These are phyloP conservation scores for Zelopaecilomyces penicillatus DNA, from an alignment of 2,329 filamentous ascomycete genomes.

Conservation along the genomic window DNA sequence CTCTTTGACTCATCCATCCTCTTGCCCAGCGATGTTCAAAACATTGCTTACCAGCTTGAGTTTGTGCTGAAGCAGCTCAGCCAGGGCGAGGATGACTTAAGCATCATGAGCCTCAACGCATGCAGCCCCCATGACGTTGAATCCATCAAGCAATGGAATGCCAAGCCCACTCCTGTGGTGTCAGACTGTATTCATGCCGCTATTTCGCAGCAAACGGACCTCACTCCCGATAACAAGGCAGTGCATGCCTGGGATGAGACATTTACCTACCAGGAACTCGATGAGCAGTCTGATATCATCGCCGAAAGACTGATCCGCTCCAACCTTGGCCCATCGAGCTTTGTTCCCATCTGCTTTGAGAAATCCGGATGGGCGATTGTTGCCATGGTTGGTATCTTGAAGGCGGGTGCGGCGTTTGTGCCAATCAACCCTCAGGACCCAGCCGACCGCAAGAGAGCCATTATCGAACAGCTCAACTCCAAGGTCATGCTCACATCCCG, in stretches of 20 bases:
- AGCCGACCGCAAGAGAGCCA: neutral
- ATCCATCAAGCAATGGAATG: neutral
- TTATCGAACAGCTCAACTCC: neutral
- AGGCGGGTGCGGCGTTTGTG: constrained; percentile 7
- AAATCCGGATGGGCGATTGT: constrained; percentile 9
- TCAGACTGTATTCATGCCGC: neutral
- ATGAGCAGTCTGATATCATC: neutral
- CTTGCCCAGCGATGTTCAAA: neutral
- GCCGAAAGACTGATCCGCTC: neutral
- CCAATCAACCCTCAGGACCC: neutral
- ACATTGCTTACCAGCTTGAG: neutral
- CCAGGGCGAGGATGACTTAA: neutral
- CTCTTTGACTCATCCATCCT: constrained; percentile 15
- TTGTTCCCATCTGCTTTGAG: constrained; percentile 9
- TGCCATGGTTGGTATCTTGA: constrained; percentile 1
- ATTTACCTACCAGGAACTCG: constrained; percentile 29
- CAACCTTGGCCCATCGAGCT: constrained; percentile 17
- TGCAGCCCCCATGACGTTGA: neutral
- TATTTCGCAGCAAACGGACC: neutral
- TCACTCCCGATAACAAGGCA: neutral
- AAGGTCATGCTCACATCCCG: no score
- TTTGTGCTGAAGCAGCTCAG: neutral
- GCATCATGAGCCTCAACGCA: neutral
- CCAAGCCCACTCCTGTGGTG: neutral
- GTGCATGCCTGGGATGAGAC: constrained; percentile 28